phyloP scores from a whole-genome alignment of 305 asterid genomes.

The Fraxinus velutina region DNA sequence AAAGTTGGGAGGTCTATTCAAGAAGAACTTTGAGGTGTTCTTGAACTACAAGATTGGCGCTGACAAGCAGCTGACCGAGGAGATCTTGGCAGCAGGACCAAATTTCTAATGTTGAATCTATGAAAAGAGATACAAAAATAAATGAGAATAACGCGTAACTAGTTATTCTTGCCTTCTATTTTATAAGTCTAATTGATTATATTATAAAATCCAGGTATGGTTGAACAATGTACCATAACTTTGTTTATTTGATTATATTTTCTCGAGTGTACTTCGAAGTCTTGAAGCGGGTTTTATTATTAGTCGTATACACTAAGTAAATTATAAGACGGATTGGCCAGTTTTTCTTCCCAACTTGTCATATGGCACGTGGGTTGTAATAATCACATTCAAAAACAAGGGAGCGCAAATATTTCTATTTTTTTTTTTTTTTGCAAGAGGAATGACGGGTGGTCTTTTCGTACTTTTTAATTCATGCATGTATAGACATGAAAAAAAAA shows the following conservation, averaged over 20 bases:
- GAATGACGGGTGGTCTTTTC: background rate
- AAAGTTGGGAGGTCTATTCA: constrained; percentile 76
- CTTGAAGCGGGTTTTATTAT: background rate
- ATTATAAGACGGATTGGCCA: background rate
- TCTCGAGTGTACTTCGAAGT: background rate
- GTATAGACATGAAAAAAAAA: background rate
- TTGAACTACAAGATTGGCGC: constrained; percentile 65
- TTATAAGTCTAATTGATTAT: background rate
- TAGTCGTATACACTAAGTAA: background rate
- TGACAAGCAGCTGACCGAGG: constrained; percentile 57
- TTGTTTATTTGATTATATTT: background rate
- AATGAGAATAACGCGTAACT: background rate
- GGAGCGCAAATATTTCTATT: background rate
- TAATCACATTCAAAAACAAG: background rate
- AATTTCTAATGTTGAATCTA: constrained; percentile 36
- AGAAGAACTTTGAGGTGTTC: constrained; percentile 77
- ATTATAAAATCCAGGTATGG: background rate
- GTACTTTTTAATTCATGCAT: background rate
- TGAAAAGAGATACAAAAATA: background rate
- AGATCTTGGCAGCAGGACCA: constrained; percentile 87
- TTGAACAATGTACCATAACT: background rate
- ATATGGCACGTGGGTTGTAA: background rate
- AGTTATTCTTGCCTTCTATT: background rate
- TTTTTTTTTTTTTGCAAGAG: background rate
- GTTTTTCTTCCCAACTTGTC: background rate